phyloP scores from a whole-genome alignment of 2,329 filamentous ascomycete species.

The Arthroderma sp. region DNA sequence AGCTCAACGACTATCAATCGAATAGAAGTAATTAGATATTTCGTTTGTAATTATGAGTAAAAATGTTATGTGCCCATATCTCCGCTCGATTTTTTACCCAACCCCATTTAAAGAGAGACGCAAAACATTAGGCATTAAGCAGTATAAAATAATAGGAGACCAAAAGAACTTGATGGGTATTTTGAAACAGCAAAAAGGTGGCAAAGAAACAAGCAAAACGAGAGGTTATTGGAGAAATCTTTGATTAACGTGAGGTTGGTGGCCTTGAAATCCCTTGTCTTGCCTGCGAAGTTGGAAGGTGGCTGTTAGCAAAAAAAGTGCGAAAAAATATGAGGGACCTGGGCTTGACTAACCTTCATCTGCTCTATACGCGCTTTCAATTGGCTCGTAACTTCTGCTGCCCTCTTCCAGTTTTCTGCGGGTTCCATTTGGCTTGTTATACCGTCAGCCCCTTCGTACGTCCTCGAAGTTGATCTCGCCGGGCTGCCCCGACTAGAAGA shows the following conservation, averaged over 20 bases:
- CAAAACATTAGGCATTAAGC: no score
- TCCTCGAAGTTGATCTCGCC: conserved; percentile 17
- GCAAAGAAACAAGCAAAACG: neutral
- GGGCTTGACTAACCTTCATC: conserved; percentile 58
- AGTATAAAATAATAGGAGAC: no score
- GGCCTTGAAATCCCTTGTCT: conserved; percentile 32
- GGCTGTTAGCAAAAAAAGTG: neutral
- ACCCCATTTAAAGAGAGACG: no score
- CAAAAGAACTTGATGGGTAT: conserved; percentile 3
- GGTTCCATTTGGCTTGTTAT: conserved; percentile 37
- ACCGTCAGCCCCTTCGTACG: conserved; percentile 13
- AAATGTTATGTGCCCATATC: no score
- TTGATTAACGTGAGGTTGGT: conserved; percentile 11
- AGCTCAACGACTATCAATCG: no score
- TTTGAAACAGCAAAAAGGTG: conserved; percentile 1
- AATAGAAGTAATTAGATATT: no score
- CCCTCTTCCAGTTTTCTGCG: conserved; percentile 90
- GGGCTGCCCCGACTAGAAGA: conserved; percentile 27
- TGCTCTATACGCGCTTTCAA: conserved; percentile 94
- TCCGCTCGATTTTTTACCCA: no score
- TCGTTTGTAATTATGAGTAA: no score
- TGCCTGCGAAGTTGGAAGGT: conserved; percentile 19
- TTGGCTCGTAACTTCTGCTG: conserved; percentile 94
- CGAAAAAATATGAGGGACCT: conserved; percentile 10
- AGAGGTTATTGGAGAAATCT: neutral